phyloP scores from a whole-genome alignment of 495 filamentous ascomycete species.

The Daldinia vernicosa region DNA sequence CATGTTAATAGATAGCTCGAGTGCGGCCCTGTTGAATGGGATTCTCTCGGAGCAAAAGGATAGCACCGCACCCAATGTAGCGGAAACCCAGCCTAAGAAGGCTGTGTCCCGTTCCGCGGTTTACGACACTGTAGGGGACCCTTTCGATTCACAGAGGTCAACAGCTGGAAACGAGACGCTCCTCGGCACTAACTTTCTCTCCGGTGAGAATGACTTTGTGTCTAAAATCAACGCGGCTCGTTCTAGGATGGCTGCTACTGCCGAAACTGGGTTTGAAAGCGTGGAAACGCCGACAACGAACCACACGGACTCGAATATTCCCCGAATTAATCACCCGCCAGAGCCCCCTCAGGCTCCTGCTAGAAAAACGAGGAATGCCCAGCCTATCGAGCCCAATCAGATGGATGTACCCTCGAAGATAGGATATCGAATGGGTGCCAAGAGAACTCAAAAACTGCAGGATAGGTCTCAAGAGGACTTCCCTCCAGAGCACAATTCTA shows the following conservation, averaged over 20 bases:
- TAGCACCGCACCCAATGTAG: constrained; percentile 24
- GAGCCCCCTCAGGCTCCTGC: constrained; percentile 76
- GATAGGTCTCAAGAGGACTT: constrained; percentile 49
- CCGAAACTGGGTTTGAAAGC: constrained; percentile 43
- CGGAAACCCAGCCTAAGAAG: constrained; percentile 52
- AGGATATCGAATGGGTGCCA: constrained; percentile 60
- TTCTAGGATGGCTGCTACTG: constrained; percentile 44
- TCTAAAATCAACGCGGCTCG: constrained; percentile 53
- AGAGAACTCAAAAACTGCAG: constrained; percentile 60
- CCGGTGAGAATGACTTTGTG: constrained; percentile 54
- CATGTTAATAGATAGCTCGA: constrained; percentile 50
- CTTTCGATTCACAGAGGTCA: constrained; percentile 53
- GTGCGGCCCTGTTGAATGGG: constrained; percentile 43
- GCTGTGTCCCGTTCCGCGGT: constrained; percentile 45
- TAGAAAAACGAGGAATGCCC: constrained; percentile 68
- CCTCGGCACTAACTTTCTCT: constrained; percentile 46
- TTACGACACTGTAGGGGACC: constrained; percentile 51
- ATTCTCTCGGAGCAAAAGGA: constrained; percentile 45
- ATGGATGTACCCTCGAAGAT: constrained; percentile 73
- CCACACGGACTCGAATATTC: constrained; percentile 48
- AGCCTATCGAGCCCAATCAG: constrained; percentile 60
- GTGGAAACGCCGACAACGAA: constrained; percentile 54
- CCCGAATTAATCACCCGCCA: constrained; percentile 43
- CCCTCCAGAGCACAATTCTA: constrained; percentile 36
- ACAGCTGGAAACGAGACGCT: constrained; percentile 49